Evolutionary conservation across 495 filamentous ascomycete genomes (phyloP), one percentile per base, ranked within the genome.

Genomic region (Hypoxylon fragiforme): DNA sequence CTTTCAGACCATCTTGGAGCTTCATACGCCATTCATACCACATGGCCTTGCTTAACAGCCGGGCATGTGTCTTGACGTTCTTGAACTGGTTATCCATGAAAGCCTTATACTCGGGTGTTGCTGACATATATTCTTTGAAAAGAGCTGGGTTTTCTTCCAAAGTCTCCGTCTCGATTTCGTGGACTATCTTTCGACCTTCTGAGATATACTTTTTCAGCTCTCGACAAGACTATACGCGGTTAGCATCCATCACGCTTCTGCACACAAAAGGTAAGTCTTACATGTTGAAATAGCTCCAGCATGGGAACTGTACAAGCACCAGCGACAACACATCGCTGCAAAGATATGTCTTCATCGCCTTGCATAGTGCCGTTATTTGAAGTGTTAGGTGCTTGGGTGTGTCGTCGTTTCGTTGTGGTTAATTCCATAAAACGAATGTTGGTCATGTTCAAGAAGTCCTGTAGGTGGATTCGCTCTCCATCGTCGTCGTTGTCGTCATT

Each of bases 1-100:
- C 84, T 63, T 85, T 88, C 14, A 97, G 77, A 3, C 89, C 90
- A 16, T 88, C 85, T 9, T 96, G 84, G 19, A 97, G 81, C 60
- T 90, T 90, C 83, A 88, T 91, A 24, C 95, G 88, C 95, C 95
- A 98, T 64, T 91, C 86, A 66, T 98, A 97, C 95, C 95, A 98
- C 70, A 90, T 92, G 30, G 84, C 90, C 66, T 96, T 96, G 73
- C 92, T 96, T 9, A 89, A 79, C 3, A 95, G 76, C 32, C 95
- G 77, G 2, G 95, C 88, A 66, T 97, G 85, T 0, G 90, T 95
- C 74, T 96, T 97, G 63, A 95, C 86, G 54, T 96, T 95, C 67
- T 92, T 92, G 72, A 98, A 92, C 66, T 97, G 94, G 52, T 88
- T 92, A 70, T 98, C 92, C 87, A 98, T 92, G 39, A 94, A 78